These are phyloP conservation scores for Mycosarcoma mackinlayi DNA, from an alignment of 1,284 basidiomycete species.

Conservation along the genomic window DNA sequence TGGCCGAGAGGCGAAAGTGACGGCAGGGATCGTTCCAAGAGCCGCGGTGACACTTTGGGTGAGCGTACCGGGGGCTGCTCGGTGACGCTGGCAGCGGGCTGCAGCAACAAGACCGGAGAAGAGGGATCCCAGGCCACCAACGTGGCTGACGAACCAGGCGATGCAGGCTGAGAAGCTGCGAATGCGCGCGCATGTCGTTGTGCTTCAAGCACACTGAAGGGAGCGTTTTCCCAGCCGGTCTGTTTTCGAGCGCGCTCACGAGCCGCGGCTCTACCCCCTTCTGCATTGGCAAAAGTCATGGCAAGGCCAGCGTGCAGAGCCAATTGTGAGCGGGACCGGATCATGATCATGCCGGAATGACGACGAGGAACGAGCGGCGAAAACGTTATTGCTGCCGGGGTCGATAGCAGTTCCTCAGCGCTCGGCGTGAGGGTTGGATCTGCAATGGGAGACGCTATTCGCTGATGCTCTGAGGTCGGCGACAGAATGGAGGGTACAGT, in stretches of 20 bases:
- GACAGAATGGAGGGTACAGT: conserved; percentile 1
- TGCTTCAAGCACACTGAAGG: conserved; percentile 59
- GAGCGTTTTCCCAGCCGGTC: conserved; percentile 52
- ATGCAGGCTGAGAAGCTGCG: conserved; percentile 43
- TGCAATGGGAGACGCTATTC: conserved; percentile 2
- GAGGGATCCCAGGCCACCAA: conserved; percentile 29
- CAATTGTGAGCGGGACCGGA: conserved; percentile 56
- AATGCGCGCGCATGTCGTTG: conserved; percentile 29
- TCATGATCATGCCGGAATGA: conserved; percentile 57
- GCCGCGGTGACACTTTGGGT: conserved; percentile 16
- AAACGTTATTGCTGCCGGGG: conserved; percentile 10
- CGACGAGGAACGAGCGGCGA: conserved; percentile 43
- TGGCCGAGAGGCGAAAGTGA: conserved; percentile 8
- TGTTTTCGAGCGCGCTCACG: conserved; percentile 51
- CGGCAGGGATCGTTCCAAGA: conserved; percentile 1
- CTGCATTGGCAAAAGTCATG: conserved; percentile 44
- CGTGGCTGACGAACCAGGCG: conserved; percentile 25
- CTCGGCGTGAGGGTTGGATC: conserved; percentile 24
- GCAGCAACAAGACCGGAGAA: conserved; percentile 13
- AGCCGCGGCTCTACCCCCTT: conserved; percentile 58
- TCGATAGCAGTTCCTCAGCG: conserved; percentile 36
- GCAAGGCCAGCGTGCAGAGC: conserved; percentile 44
- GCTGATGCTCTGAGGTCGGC: neutral
- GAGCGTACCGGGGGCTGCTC: conserved; percentile 11
- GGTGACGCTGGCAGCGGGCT: conserved; percentile 20